Percentiles rank a stretch among this genome's conserved stretches.
These are phyloP conservation scores for Penicillium sp. DNA, from an alignment of 2,329 filamentous ascomycete genomes.

Conservation along the genomic window DNA sequence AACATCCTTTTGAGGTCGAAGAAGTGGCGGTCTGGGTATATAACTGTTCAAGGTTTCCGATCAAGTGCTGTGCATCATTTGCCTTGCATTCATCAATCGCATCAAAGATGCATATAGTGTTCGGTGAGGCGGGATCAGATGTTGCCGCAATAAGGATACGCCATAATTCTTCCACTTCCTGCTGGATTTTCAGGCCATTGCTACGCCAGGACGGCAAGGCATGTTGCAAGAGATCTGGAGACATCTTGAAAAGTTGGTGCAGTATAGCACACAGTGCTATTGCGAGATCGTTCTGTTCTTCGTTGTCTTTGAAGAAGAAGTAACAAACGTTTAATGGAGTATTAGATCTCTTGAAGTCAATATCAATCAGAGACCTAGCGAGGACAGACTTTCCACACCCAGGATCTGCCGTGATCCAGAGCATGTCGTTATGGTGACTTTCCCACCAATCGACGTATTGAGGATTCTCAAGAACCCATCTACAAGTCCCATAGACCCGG, in stretches of 20 bases:
- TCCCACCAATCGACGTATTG: constrained; percentile 19
- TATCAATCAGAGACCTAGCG: constrained; percentile 34
- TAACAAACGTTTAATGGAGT: constrained; percentile 29
- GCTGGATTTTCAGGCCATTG: constrained; percentile 11
- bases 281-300: constrained; percentile 30
- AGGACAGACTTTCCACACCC: constrained; percentile 46
- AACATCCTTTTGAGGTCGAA: neutral
- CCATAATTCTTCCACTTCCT: constrained; percentile 27
- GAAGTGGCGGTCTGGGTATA: constrained; percentile 16
- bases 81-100: constrained; percentile 40
- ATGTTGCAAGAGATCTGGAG: constrained; percentile 36
- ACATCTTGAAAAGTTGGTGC: constrained; percentile 37
- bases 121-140: constrained; percentile 11
- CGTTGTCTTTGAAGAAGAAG: constrained; percentile 47
- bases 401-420: constrained; percentile 42
- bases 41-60: constrained; percentile 21
- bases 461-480: constrained; percentile 19
- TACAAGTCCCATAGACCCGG: constrained; percentile 17
- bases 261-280: constrained; percentile 35
- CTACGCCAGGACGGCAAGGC: constrained; percentile 9
- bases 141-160: constrained; percentile 21
- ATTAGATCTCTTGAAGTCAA: constrained; percentile 1
- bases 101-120: constrained; percentile 38
- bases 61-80: constrained; percentile 18
- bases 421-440: constrained; percentile 18